Conservation (phyloP, 805 yeast species). For the Candida maris region DNA sequence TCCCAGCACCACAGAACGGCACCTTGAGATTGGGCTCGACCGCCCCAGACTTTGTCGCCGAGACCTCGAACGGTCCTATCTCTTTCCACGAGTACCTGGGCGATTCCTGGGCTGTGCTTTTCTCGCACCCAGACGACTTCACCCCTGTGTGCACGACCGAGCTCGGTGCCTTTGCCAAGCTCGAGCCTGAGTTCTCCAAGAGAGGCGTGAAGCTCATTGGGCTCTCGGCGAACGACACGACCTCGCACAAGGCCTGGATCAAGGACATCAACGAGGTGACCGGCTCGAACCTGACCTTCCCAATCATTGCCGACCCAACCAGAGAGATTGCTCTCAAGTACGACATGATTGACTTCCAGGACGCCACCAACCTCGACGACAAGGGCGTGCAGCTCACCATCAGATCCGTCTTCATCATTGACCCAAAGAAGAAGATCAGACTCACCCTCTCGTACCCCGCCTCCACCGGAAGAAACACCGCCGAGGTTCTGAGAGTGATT, state of each 20-base stretch:
- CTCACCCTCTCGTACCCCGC: constrained; percentile 67
- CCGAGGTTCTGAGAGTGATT: constrained; percentile 66
- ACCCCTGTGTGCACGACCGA: constrained; percentile 81
- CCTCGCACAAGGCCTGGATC: constrained; percentile 64
- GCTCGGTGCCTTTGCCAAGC: constrained; percentile 69
- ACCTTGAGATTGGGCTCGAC: constrained; percentile 52
- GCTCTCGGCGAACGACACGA: constrained; percentile 59
- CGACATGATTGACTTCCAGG: constrained; percentile 72
- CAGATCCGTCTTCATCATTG: constrained; percentile 69
- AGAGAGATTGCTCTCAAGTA: constrained; percentile 57
- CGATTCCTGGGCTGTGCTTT: constrained; percentile 60
- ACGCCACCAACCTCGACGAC: constrained; percentile 62
- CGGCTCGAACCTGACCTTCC: constrained; percentile 56
- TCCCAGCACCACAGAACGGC: constrained; percentile 37
- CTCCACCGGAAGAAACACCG: constrained; percentile 72
- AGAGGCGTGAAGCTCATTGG: constrained; percentile 67
- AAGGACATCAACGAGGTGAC: constrained; percentile 67
- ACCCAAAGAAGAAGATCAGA: constrained; percentile 61
- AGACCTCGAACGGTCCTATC: constrained; percentile 60
- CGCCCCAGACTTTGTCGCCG: constrained; percentile 67
- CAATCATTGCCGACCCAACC: constrained; percentile 64
- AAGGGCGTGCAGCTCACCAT: constrained; percentile 65
- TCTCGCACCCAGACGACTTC: constrained; percentile 76
- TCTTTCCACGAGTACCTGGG: constrained; percentile 63
- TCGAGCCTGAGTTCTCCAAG: constrained; percentile 64